Evolutionary conservation across 2,329 filamentous ascomycete genomes (phyloP).

Genomic region (Cephalotrichum gorgonifer): DNA sequence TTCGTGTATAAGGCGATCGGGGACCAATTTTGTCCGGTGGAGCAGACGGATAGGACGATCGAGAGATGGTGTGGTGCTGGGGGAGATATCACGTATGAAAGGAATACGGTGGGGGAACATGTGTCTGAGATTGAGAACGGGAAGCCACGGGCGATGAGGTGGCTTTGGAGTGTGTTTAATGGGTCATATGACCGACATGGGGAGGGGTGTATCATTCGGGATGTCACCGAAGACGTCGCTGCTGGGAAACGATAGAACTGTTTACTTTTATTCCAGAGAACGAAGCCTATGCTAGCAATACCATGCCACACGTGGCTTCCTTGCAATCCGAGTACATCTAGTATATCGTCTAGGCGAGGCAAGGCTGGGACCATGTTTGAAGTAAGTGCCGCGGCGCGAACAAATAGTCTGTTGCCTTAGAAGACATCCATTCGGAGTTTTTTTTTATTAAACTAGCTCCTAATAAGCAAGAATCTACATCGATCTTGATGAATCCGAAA

Average conservation of each 20-base stretch:
- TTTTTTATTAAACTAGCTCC: no score
- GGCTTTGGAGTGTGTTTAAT: constrained; percentile 10
- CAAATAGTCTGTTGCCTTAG: no score
- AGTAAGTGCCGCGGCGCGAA: no score
- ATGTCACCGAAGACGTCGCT: background rate
- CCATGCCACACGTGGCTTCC: no score
- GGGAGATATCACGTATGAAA: constrained; percentile 29
- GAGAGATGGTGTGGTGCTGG: constrained; percentile 27
- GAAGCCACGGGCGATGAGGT: background rate
- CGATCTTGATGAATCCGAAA: no score
- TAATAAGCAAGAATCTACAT: no score
- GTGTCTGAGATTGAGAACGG: constrained; percentile 6
- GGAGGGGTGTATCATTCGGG: background rate
- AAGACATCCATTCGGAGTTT: no score
- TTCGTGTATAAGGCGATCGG: constrained; percentile 38
- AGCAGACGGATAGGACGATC: constrained; percentile 31
- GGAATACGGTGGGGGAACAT: constrained; percentile 33
- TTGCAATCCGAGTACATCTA: no score
- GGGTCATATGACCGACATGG: constrained; percentile 2
- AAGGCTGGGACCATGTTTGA: no score
- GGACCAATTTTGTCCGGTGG: constrained; percentile 32
- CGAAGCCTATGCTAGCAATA: no score
- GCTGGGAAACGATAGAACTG: background rate
- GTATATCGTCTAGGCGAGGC: no score
- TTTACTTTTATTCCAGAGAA: no score